Evolutionary conservation across 2,329 filamentous ascomycete genomes (phyloP), one percentile per base, ranked within the genome.

Genomic region (Lasiodiplodia sp.): DNA sequence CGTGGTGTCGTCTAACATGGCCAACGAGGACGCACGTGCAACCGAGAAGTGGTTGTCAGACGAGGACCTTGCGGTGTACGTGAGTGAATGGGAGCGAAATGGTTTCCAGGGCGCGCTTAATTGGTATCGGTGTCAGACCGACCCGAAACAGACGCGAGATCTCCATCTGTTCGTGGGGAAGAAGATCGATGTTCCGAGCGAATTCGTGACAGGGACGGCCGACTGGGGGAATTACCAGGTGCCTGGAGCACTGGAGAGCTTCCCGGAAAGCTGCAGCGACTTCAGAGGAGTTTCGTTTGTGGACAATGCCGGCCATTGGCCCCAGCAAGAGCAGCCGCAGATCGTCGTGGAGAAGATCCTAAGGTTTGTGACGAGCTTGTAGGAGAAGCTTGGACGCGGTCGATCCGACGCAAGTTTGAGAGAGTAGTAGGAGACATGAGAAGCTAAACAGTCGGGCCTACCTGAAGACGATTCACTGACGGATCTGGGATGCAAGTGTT

Each of bases 211-310:
- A 31, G 90, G 90, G 0, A 82, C 81, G 56, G 78, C 84, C 68
- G 90, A 92, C 71, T 92, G 90, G 90, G 90, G 88, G 0, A 91
- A 87, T 38, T 90, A 87, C 74, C 90, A 92, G 75, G 85, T 90
- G 71, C 89, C 89, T 0, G 88, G 88, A 0, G 88, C 85, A 0
- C 75, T 92, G 4, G 87, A 91, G 74, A 83, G 82, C 34, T 86
- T 88, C 77, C 80, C 80, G 6, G 78, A 82, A 8, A 81, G 81
- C 0, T 90, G 87, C 71, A 79, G 77, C 31, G 83, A 85, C 69
- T 90, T 88, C 73, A 81, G 81, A 62, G 86, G 87, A 0, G 77
- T 81, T 40, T 84, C 75, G 62, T 78, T 89, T 21, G 79, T 92
- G 14, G 84, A 89, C 18, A 84, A 84, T 0, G 89, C 88, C 4